Conservation (phyloP, 1,284 basidiomycete species). For the Ustilago crameri region DNA sequence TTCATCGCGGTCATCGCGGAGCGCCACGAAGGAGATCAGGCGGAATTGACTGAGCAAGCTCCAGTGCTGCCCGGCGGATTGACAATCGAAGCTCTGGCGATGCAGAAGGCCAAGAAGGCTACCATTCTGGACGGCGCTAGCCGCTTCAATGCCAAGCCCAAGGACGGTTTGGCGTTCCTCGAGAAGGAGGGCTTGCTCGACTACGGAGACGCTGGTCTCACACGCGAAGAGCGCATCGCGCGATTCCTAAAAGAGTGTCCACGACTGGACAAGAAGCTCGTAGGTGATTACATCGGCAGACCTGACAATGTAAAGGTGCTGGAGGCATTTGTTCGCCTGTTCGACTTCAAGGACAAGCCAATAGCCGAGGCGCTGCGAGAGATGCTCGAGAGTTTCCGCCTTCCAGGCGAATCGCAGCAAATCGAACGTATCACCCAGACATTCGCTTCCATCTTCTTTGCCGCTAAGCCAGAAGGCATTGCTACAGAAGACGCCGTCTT, state of each 20-base stretch:
- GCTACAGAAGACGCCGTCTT: slow-evolving; percentile 92
- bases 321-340: slow-evolving; percentile 86
- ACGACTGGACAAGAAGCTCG: slow-evolving; percentile 88
- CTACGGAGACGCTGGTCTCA: slow-evolving; percentile 70
- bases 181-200: slow-evolving; percentile 74
- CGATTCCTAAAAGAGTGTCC: slow-evolving; percentile 86
- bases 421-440: slow-evolving; percentile 94
- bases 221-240: slow-evolving; percentile 71
- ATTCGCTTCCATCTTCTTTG: slow-evolving; percentile 91
- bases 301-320: slow-evolving; percentile 87
- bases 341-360: slow-evolving; percentile 90
- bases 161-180: slow-evolving; percentile 80
- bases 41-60: slow-evolving; percentile 2
- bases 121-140: slow-evolving; percentile 84
- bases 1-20: slow-evolving; percentile 90
- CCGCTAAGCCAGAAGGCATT: slow-evolving; percentile 86
- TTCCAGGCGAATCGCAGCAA: slow-evolving; percentile 95
- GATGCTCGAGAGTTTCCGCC: slow-evolving; percentile 89
- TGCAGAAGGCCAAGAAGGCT: slow-evolving; percentile 85
- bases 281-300: slow-evolving; percentile 92
- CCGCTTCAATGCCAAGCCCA: slow-evolving; percentile 95
- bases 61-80: slow-evolving; percentile 68
- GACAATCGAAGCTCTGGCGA: slow-evolving; percentile 73
- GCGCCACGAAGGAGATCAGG: slow-evolving; percentile 76
- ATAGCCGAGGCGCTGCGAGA: slow-evolving; percentile 95